Evolutionary conservation across 2,329 filamentous ascomycete species (phyloP).

Genomic region (Aspergillus persii): DNA sequence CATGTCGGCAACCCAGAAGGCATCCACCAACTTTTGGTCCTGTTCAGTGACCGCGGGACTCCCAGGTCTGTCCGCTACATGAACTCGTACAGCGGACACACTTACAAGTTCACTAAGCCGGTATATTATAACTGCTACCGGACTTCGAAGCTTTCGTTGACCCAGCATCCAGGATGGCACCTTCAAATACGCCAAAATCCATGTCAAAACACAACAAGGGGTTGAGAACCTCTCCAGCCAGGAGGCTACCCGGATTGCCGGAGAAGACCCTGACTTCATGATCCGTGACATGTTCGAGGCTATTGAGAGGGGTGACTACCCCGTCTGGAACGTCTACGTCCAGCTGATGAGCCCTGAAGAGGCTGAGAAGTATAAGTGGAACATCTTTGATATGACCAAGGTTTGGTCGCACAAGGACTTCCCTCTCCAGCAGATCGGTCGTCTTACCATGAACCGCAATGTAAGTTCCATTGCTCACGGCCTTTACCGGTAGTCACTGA

Average conservation of each 20-base stretch:
- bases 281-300: conserved; percentile 61
- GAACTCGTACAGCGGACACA: no score
- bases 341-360: conserved; percentile 56
- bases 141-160: no score
- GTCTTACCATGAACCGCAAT: conserved; percentile 53
- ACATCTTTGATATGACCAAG: conserved; percentile 59
- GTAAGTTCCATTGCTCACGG: conserved; percentile 19
- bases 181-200: conserved; percentile 61
- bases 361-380: conserved; percentile 47
- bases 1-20: no score
- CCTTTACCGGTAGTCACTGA: conserved; percentile 3
- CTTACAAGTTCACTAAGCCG: no score
- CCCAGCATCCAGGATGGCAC: conserved; percentile 41
- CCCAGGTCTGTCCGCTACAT: no score
- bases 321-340: conserved; percentile 56
- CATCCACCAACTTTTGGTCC: no score
- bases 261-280: conserved; percentile 57
- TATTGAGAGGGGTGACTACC: conserved; percentile 57
- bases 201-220: conserved; percentile 48
- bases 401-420: conserved; percentile 53
- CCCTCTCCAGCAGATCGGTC: conserved; percentile 50
- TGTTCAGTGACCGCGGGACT: no score
- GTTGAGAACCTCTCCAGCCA: no score
- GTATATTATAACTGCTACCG: no score
- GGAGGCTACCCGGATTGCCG: conserved; percentile 52